Base-by-base conservation (phyloP, 2,329 filamentous ascomycete species). In the Fusarium mundagurra region DNA sequence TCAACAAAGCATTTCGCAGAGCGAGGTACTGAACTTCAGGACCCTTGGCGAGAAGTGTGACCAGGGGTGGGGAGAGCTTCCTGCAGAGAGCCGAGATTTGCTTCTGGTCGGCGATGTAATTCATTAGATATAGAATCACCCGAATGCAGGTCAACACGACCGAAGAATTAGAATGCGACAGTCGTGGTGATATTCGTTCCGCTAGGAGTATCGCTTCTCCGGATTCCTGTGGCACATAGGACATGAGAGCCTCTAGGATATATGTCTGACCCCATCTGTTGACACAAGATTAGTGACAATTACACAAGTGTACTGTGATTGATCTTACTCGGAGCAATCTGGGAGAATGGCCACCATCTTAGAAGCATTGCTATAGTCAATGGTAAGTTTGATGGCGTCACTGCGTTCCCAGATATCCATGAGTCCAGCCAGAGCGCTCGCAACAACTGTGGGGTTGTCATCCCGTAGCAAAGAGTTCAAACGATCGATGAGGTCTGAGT, bases 381-480 rank as follows among this genome's bases (percentile, higher is more conserved):
- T 98, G 8, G 96, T 98, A 72, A 99, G 91, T 82, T 98, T 98
- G 83, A 99, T 99, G 67, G 93, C 94, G 83, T 98, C 96, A 81
- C 95, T 98, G 67, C 96, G 90, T 82, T 98, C 96, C 96, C 96
- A 99, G 57, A 99, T 98, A 83, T 99, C 96, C 90, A 98, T 96
- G 79, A 99, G 83, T 41, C 93, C 89, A 33, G 96, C 96, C 72
- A 99, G 84, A 12, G 97, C 95, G 81, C 95, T 98, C 17, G 96
- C 96, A 29, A 99, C 96, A 6, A 99, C 96, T 0, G 96, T 99
- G 1, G 96, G 96, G 80, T 99, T 99, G 82, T 98, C 96, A 77
- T 99, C 96, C 79, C 95, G 91, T 64, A 99, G 85, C 86, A 99
- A 92, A 48, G 90, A 87, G 83, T 99, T 99, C 51, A 99, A 87